Evolutionary conservation across 1,284 basidiomycete species (phyloP).

Genomic region (Apiotrichum domesticum): DNA sequence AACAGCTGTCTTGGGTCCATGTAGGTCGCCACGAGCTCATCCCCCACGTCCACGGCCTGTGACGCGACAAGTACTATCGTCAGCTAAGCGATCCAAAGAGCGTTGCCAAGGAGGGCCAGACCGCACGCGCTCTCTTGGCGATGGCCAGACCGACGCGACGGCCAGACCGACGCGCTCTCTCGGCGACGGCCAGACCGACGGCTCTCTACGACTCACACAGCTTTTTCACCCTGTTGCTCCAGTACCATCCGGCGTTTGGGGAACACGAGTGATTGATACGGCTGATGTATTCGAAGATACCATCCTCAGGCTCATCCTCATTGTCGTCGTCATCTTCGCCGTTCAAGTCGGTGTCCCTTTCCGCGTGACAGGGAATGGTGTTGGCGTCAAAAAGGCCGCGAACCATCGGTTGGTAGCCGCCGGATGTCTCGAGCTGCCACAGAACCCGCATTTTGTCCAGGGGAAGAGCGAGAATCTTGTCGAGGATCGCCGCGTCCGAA

Average conservation of each 20-base stretch:
- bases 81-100: not conserved
- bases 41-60: slow-evolving; percentile 5
- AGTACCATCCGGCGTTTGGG: slow-evolving; percentile 26
- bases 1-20: not conserved
- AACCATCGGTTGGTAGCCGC: not conserved
- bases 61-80: slow-evolving; percentile 16
- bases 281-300: slow-evolving; percentile 20
- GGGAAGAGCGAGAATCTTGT: not conserved
- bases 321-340: not conserved
- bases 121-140: no score
- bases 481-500: not conserved
- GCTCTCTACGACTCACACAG: not conserved
- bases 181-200: no score
- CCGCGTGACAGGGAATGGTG: slow-evolving; percentile 2
- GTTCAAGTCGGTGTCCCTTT: not conserved
- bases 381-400: slow-evolving; percentile 4
- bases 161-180: no score
- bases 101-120: not conserved
- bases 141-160: not conserved
- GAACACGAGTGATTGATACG: slow-evolving; percentile 25
- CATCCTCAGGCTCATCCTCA: not conserved
- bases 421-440: not conserved
- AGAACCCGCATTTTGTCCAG: not conserved
- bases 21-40: slow-evolving; percentile 23
- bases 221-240: slow-evolving; percentile 16